Percentiles rank a stretch among this genome's conserved stretches.
Evolutionary conservation across 306 rosid species (phyloP).

Genomic region (Glycyrrhiza uralensis): DNA sequence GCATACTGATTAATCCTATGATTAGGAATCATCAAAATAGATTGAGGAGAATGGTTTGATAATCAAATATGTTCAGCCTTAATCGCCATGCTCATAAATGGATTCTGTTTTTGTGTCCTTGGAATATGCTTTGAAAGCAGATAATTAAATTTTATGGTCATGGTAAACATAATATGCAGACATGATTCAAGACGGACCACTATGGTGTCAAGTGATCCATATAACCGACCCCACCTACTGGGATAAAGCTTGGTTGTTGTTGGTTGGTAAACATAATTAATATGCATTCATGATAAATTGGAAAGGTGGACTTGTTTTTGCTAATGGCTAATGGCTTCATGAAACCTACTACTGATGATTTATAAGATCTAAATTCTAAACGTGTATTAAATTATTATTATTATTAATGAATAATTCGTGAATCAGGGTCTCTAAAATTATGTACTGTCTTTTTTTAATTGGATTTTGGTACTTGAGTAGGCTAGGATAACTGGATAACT

Average conservation of each 20-base stretch:
- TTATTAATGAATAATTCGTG: background rate
- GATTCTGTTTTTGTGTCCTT: background rate
- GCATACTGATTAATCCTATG: background rate
- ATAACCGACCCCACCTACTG: too few relatives aligned
- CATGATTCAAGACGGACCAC: too few relatives aligned
- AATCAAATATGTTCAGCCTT: background rate
- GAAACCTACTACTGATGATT: background rate
- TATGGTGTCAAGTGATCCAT: too few relatives aligned
- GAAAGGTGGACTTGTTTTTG: background rate
- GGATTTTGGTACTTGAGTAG: background rate
- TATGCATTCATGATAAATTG: constrained; percentile 1
- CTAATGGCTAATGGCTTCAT: background rate
- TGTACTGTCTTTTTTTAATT: background rate
- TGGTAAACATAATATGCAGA: background rate
- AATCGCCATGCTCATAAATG: background rate
- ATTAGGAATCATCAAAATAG: background rate
- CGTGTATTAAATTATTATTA: background rate
- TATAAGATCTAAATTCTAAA: background rate
- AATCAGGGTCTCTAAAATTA: background rate
- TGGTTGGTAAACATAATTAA: background rate
- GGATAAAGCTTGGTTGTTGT: too few relatives aligned
- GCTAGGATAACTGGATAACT: too few relatives aligned
- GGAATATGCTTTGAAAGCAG: background rate
- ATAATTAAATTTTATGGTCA: background rate
- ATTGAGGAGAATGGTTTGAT: background rate